Evolutionary conservation across 73 alveolate genomes (phyloP), one percentile per base, ranked within the genome.

Genomic region (Diophrys appendiculata): DNA sequence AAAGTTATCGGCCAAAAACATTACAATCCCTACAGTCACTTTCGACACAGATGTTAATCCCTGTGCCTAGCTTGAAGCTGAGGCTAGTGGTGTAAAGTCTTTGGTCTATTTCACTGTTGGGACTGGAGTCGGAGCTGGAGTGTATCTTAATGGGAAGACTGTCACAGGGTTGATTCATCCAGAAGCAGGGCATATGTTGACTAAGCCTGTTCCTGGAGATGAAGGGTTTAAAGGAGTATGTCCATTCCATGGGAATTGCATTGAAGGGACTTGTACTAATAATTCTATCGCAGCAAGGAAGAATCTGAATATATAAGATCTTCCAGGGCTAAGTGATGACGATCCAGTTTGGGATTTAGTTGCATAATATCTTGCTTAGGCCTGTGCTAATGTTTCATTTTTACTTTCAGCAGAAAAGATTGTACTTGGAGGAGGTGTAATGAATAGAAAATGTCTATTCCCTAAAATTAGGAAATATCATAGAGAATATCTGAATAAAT

Each of bases 341-440:
- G 89, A 96, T 89, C 82, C 86, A 52, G 93, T 92, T 32, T 96
- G 99, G 99, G 95, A 92, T 24, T 56, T 80, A 29, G 93, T 93
- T 24, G 98, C 95, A 13, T 79, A 87, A 25, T 96, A 96, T 76
- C 86, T 96, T 1, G 95, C 96, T 0, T 75, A 68, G 32, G 91
- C 91, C 25, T 91, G 96, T 32, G 76, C 75, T 23, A 93, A 81
- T 77, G 81, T 91, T 60, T 73, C 89, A 33, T 64, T 93, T 43
- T 73, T 88, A 18, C 76, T 86, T 33, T 85, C 94, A 53, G 89
- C 93, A 2, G 92, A 95, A 81, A 92, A 86, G 74, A 95, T 95
- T 76, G 95, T 95, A n/a, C 73, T 95, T 22, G 99, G 99, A 43
- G 99, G 99, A 29, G 99, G 99, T 14, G 96, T 95, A 5, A 95